A percentile compares a stretch with the other conserved stretches of the same genome.
Conservation (phyloP, 2,329 filamentous ascomycete genomes). For the Cladosporium velox region DNA sequence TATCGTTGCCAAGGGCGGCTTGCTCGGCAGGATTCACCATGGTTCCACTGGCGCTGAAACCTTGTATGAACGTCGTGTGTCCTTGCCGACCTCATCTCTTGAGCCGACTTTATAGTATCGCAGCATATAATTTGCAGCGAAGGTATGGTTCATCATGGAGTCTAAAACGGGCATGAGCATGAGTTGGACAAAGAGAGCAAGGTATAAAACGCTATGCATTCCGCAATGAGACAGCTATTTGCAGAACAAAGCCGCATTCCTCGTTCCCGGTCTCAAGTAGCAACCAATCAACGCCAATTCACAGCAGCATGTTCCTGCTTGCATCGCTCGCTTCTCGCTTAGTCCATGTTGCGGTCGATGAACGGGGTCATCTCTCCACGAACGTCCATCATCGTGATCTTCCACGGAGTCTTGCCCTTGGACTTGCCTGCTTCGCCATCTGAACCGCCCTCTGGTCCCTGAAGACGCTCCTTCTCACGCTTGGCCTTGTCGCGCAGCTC, state of each 20-base stretch:
- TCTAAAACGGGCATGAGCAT: background rate
- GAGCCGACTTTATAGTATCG: background rate
- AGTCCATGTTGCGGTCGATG: conserved; percentile 5
- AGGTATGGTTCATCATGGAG: too few species aligned
- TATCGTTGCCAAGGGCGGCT: conserved; percentile 6
- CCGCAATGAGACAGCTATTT: conserved; percentile 18
- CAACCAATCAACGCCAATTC: conserved; percentile 11
- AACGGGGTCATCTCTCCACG: background rate
- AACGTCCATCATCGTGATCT: background rate
- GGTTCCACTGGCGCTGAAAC: conserved; percentile 7
- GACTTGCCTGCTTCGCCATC: background rate
- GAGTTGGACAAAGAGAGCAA: background rate
- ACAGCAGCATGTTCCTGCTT: conserved; percentile 4
- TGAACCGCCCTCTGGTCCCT: background rate
- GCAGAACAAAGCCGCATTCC: conserved; percentile 20
- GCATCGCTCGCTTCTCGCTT: background rate
- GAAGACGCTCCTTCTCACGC: background rate
- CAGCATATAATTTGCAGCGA: background rate
- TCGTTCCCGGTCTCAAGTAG: conserved; percentile 12
- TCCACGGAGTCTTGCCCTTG: background rate
- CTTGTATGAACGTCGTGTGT: conserved; percentile 13
- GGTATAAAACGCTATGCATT: conserved; percentile 8
- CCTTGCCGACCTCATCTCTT: background rate
- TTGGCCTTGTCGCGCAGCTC: background rate
- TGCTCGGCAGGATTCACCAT: conserved; percentile 5